These are phyloP conservation scores for Bocquillonia castaneifolia DNA, from an alignment of 441 rosid genomes.

Conservation along the genomic window DNA sequence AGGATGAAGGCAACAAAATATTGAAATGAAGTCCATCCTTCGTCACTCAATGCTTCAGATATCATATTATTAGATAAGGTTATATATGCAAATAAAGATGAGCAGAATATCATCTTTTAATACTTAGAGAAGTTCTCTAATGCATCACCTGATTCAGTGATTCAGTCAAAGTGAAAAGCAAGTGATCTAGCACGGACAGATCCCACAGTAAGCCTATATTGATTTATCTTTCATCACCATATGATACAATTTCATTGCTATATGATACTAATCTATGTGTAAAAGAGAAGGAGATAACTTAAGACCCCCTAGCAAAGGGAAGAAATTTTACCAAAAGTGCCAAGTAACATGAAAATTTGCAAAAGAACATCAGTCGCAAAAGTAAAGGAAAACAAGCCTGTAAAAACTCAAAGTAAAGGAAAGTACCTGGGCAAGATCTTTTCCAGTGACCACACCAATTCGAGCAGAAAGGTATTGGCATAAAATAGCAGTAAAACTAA, in stretches of 20 bases:
- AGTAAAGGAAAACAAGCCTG: background rate
- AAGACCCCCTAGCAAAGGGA: background rate
- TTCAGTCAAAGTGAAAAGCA: constrained; percentile 13
- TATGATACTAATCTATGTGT: too few relatives aligned
- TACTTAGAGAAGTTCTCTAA: too few relatives aligned
- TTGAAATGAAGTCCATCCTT: background rate
- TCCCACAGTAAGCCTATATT: background rate
- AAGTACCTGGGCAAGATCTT: constrained; percentile 83
- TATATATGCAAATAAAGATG: too few relatives aligned
- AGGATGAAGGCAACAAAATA: background rate
- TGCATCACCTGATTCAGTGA: too few relatives aligned
- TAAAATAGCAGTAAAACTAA: constrained; percentile 76
- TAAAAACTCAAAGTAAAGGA: background rate
- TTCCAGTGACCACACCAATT: constrained; percentile 72
- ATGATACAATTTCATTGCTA: background rate
- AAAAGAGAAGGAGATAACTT: constrained; percentile 1
- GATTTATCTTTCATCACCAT: constrained; percentile 1
- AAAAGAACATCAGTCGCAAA: too few relatives aligned
- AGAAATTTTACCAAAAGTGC: background rate
- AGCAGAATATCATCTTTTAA: too few relatives aligned
- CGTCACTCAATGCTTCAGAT: background rate
- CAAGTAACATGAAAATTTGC: background rate
- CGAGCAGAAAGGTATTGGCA: constrained; percentile 87
- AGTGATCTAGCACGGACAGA: background rate
- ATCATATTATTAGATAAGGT: background rate